Evolutionary conservation across 2,329 filamentous ascomycete genomes (phyloP), one percentile per base, ranked within the genome.

Genomic region (Rachicladosporium sp.): DNA sequence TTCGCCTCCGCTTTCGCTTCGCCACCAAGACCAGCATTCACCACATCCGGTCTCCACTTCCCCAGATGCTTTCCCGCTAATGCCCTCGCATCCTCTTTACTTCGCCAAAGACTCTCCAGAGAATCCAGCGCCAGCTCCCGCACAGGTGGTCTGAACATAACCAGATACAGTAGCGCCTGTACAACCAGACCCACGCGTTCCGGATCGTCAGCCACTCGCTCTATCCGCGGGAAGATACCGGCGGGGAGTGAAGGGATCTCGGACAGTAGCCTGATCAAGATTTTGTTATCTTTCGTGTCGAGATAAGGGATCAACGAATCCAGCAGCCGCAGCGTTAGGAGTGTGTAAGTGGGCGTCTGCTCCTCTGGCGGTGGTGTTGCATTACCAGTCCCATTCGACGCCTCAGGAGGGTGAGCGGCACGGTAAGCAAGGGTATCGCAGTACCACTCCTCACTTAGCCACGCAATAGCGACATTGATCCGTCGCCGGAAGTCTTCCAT

Each of bases 371-470:
- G 11, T 1, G 15, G 8, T 5, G 12, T 23, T 10, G 29, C 27
- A 11, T 33, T 60, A 27, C 23, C 23, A 8, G 6, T 27, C 3
- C 23, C 23, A 6, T 27, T 27, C 8, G 23, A 4, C 6, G 23
- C 23, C 4, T 27, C 23, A 2, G 23, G 23, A 27, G 23, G 23
- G 23, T 27, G 23, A n/a, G 56, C 54, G 13, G 46, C 38, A 38
- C 71, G 64, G 33, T 64, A 56, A 38, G 71, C 66, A 27, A 86
- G 61, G 33, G 70, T 78, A 58, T 96, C 89, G 52, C 88, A 93
- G 61, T 94, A 96, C 89, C 91, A 98, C 63, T 98, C 91, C 60
- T 98, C 91, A 51, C 82, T 93, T 10, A 98, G 71, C 91, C 91
- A 98, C 6, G 81, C 80, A 37, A 96, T 86, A 1, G 87, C 89